phyloP scores from a whole-genome alignment of 257 asterid genomes.

The Cinchona pubescens region DNA sequence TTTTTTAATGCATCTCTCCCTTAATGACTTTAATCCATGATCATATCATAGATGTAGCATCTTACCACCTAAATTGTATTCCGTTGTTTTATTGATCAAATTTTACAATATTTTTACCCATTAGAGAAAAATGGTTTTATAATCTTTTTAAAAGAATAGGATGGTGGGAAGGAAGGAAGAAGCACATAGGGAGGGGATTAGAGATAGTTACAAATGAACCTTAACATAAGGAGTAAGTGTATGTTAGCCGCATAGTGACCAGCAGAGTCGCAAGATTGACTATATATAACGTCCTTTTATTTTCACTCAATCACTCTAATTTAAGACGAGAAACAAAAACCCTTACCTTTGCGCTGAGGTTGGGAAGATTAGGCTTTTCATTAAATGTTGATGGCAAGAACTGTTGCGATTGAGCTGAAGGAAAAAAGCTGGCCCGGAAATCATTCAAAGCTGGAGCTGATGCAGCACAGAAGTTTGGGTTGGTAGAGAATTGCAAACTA shows the following conservation, averaged over 20 bases:
- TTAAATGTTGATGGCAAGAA: slow-evolving; percentile 25
- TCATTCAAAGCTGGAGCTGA: slow-evolving; percentile 20
- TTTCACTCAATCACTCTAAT: no score
- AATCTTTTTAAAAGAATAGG: not conserved
- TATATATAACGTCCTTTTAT: no score
- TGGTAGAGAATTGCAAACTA: slow-evolving; percentile 26
- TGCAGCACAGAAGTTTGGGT: slow-evolving; percentile 28
- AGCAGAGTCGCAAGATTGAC: no score
- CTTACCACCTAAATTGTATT: no score
- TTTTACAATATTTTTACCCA: no score
- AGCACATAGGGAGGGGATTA: not conserved
- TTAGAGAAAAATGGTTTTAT: no score
- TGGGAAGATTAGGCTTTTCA: slow-evolving; percentile 16
- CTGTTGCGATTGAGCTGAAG: slow-evolving; percentile 41
- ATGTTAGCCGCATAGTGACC: no score
- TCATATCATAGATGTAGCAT: no score
- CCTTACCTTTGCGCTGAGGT: slow-evolving; percentile 29
- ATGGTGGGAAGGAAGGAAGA: not conserved
- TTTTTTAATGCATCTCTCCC: no score
- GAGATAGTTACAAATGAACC: not conserved
- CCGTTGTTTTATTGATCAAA: no score
- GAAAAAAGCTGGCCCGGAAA: slow-evolving; percentile 23
- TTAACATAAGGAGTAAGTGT: no score
- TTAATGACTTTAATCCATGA: no score
- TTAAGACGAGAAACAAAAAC: not conserved